phyloP scores from a whole-genome alignment of 345 rosid genomes.

The Sisymbrium altissimum region DNA sequence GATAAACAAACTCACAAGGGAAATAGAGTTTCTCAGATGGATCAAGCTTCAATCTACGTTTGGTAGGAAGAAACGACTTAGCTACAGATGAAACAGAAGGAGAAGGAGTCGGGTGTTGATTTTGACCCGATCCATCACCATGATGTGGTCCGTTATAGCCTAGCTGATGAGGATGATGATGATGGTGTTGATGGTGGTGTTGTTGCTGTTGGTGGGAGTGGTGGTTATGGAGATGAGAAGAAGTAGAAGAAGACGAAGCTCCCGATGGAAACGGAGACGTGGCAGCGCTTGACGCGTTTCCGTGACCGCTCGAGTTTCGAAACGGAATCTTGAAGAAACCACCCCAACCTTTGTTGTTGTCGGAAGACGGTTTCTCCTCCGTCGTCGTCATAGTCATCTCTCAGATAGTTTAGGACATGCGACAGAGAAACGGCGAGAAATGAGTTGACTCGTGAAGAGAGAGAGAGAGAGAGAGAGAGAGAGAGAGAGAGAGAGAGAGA shows the following conservation, averaged over 20 bases:
- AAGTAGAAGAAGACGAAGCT: conserved; percentile 40
- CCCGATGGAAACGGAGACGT: conserved; percentile 40
- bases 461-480: conserved; percentile 13
- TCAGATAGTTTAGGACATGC: conserved; percentile 1
- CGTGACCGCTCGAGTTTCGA: conserved; percentile 38
- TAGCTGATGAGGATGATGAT: conserved; percentile 26
- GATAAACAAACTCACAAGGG: conserved; percentile 59
- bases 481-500: conserved; percentile 15
- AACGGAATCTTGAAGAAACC: conserved; percentile 84
- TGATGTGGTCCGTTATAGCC: conserved; percentile 38
- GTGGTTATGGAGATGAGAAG: conserved; percentile 38
- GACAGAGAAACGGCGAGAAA: background rate
- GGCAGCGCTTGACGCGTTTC: conserved; percentile 22
- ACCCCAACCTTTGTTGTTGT: conserved; percentile 70
- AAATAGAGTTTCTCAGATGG: conserved; percentile 83
- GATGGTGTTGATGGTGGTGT: conserved; percentile 16
- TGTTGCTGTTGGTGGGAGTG: background rate
- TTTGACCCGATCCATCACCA: conserved; percentile 56
- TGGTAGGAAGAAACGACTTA: conserved; percentile 64
- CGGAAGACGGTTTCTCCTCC: conserved; percentile 55
- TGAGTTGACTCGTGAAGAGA: conserved; percentile 23
- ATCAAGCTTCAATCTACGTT: conserved; percentile 90
- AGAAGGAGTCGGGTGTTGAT: conserved; percentile 40
- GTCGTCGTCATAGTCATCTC: conserved; percentile 71
- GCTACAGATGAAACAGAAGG: conserved; percentile 85